These are phyloP conservation scores for Tricholoma bakamatsutake DNA, from an alignment of 768 basidiomycete genomes.

Conservation along the genomic window DNA sequence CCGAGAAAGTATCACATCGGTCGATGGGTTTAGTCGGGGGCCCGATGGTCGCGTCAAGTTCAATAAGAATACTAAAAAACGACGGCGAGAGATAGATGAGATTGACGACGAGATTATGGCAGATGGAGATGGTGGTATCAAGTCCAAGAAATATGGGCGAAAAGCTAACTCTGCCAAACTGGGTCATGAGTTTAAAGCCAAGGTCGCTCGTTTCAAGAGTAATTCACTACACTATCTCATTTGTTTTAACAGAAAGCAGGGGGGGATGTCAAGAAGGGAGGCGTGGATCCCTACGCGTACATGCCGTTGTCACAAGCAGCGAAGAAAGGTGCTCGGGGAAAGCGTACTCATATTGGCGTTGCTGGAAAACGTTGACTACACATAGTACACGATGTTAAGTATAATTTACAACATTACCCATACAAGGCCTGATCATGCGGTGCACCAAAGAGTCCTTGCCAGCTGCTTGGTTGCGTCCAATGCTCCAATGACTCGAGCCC, in stretches of 20 bases:
- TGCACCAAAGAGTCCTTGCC: slow-evolving; percentile 64
- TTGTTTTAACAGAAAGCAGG: slow-evolving; percentile 71
- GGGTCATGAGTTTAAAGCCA: slow-evolving; percentile 95
- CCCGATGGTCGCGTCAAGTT: slow-evolving; percentile 85
- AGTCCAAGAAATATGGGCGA: slow-evolving; percentile 51
- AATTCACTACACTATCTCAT: slow-evolving; percentile 7
- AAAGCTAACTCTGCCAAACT: slow-evolving; percentile 34
- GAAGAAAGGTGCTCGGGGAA: slow-evolving; percentile 46
- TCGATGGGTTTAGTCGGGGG: slow-evolving; percentile 87
- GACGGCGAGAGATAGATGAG: slow-evolving; percentile 64
- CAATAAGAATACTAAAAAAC: slow-evolving; percentile 95
- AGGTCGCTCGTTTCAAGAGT: slow-evolving; percentile 46
- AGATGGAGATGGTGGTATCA: slow-evolving; percentile 49
- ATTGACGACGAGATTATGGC: slow-evolving; percentile 72
- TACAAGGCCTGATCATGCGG: slow-evolving; percentile 71
- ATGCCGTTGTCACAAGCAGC: slow-evolving; percentile 78
- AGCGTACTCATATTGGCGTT: slow-evolving; percentile 45
- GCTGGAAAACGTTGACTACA: slow-evolving; percentile 47
- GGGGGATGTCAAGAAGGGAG: slow-evolving; percentile 86
- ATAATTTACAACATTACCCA: slow-evolving; percentile 33
- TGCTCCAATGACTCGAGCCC: slow-evolving; percentile 26
- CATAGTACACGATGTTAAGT: slow-evolving; percentile 7
- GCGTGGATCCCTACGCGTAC: slow-evolving; percentile 91
- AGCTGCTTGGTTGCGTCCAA: slow-evolving; percentile 65
- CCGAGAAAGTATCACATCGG: slow-evolving; percentile 73